Evolutionary conservation across 2,329 filamentous ascomycete genomes (phyloP), one percentile per base, ranked within the genome.

Genomic region (Diaporthe citri): DNA sequence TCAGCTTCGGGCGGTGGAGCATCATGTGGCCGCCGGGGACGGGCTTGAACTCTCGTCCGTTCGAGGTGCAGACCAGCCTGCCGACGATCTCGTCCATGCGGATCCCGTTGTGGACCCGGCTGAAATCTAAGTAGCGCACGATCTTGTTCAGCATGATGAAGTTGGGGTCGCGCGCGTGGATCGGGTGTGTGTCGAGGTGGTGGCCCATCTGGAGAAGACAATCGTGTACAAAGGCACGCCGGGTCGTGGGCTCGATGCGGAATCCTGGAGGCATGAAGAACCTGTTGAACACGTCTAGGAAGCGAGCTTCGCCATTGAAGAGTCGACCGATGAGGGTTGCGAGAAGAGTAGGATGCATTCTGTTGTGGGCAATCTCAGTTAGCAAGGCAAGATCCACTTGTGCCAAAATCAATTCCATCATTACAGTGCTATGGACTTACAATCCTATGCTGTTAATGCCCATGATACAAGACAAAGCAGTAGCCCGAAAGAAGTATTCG

Each of bases 321-420:
- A 75, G 55, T 4, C 74, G 60, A n/a, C 71, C 64, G 28, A 74
- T 43, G 62, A 60, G 6, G 28, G 31, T n/a, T 20, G 57, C 71
- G 25, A 72, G 22, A 15, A 51, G 28, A 4, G n/a, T 56, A 13
- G 57, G 57, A 13, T 72, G 36, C 8, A 72, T 6, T 10, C 71
- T 72, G 28, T 56, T 13, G 13, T 13, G 17, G 20, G 28, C 1
- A n/a, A 2, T 36, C 6, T 36, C 28, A 1, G 10, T 72, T 20
- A 72, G 57, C 25, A 56, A 46, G 51, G 17, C 25, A 6, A 1
- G 22, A 2, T 4, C 12, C 2, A 41, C 2, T 1, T 4, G 4
- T 31, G 25, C 0, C 12, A 8, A 3, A 8, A 25, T n/a, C 31
- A 48, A 48, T 9, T 48, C 17, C 43, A 48, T 48, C 43, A 48